Percentiles rank a stretch among this genome's conserved stretches.
These are phyloP conservation scores for Schizopora paradoxa DNA, from an alignment of 1,284 basidiomycete species.

Conservation along the genomic window DNA sequence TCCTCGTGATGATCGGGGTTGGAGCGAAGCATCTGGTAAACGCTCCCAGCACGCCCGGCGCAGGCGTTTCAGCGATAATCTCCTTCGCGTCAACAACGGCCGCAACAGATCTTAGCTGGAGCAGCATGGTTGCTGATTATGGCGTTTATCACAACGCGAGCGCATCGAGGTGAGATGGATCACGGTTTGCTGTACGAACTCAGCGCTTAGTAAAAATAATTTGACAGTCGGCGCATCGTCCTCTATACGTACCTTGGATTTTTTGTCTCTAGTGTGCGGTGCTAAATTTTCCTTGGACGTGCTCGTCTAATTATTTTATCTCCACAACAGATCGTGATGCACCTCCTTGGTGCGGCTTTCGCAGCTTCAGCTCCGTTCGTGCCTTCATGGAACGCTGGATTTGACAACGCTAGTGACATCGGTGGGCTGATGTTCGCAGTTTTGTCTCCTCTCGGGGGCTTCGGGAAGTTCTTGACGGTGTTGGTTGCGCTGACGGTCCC, in stretches of 20 bases:
- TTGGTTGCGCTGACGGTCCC: constrained; percentile 44
- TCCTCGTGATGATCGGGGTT: constrained; percentile 59
- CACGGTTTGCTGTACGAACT: constrained; percentile 15
- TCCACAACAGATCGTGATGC: constrained; percentile 43
- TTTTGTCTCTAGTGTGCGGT: constrained; percentile 48
- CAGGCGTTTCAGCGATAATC: constrained; percentile 27
- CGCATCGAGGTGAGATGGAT: constrained; percentile 38
- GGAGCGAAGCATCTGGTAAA: constrained; percentile 43
- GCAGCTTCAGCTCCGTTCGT: constrained; percentile 53
- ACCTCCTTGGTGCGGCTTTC: constrained; percentile 62
- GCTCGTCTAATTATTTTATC: not conserved
- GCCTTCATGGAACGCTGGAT: constrained; percentile 51
- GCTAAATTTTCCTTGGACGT: not conserved
- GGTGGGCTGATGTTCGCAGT: constrained; percentile 57
- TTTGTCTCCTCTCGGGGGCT: constrained; percentile 43
- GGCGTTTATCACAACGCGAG: constrained; percentile 51
- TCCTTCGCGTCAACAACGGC: constrained; percentile 38
- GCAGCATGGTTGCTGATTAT: constrained; percentile 52
- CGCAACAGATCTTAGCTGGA: constrained; percentile 45
- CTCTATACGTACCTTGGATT: constrained; percentile 63
- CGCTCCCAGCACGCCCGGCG: constrained; percentile 24
- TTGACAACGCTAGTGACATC: constrained; percentile 47
- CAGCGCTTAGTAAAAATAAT: constrained; percentile 7
- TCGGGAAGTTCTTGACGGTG: constrained; percentile 52
- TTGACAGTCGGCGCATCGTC: constrained; percentile 47